A percentile compares a stretch with the other conserved stretches of the same genome.
Conservation (phyloP, 495 filamentous ascomycete species). For the Hypoxylon cercidicola region DNA sequence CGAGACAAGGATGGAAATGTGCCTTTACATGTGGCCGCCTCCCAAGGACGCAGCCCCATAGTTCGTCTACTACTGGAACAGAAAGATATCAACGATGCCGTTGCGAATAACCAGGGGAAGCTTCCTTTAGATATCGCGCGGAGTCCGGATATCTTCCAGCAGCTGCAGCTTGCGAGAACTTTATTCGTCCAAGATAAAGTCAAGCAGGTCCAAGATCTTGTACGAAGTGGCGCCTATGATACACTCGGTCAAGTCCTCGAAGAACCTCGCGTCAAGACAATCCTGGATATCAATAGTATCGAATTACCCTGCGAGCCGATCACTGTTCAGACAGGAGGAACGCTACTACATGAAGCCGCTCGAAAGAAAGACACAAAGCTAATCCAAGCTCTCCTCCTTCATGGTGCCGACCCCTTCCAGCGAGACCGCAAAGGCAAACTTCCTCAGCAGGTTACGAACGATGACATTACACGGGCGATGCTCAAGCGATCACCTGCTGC, state of each 20-base stretch:
- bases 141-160: slow-evolving; percentile 93
- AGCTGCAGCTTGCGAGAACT: slow-evolving; percentile 89
- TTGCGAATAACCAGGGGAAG: slow-evolving; percentile 89
- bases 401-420: slow-evolving; percentile 97
- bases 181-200: slow-evolving; percentile 89
- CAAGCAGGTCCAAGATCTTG: slow-evolving; percentile 80
- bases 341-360: slow-evolving; percentile 92
- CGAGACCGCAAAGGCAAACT: slow-evolving; percentile 94
- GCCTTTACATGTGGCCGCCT: slow-evolving; percentile 86
- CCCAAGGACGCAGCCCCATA: slow-evolving; percentile 79
- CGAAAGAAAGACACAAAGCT: slow-evolving; percentile 83
- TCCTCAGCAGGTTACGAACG: slow-evolving; percentile 96
- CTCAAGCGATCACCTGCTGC: slow-evolving; percentile 95
- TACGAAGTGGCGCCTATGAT: slow-evolving; percentile 77
- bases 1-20: slow-evolving; percentile 94
- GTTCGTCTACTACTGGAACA: slow-evolving; percentile 84
- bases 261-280: slow-evolving; percentile 82
- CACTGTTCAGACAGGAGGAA: slow-evolving; percentile 81
- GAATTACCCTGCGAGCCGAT: slow-evolving; percentile 85
- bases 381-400: slow-evolving; percentile 87
- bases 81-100: slow-evolving; percentile 84
- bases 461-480: slow-evolving; percentile 85
- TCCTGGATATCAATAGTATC: slow-evolving; percentile 88
- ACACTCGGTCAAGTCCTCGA: slow-evolving; percentile 80
- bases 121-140: slow-evolving; percentile 88